phyloP scores from a whole-genome alignment of 805 yeast genomes.

The Priceomyces fermenticarens region DNA sequence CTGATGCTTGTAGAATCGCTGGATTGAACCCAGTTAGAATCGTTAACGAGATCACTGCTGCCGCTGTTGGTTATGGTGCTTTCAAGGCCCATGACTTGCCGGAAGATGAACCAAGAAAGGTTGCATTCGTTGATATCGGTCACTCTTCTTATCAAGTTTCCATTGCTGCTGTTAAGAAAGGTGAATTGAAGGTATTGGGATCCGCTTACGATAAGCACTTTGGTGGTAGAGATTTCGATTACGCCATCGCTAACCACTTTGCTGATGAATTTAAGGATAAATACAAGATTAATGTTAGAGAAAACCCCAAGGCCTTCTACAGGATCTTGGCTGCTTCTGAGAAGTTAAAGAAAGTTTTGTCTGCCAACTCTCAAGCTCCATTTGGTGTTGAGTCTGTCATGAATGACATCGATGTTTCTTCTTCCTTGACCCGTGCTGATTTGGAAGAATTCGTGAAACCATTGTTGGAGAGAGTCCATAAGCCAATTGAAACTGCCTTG shows the following conservation, averaged over 20 bases:
- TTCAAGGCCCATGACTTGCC: slow-evolving; percentile 92
- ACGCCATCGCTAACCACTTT: slow-evolving; percentile 90
- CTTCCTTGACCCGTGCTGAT: slow-evolving; percentile 85
- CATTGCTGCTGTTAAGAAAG: slow-evolving; percentile 88
- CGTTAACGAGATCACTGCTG: slow-evolving; percentile 96
- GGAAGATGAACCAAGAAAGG: slow-evolving; percentile 85
- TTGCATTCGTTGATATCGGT: slow-evolving; percentile 95
- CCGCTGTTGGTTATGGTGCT: slow-evolving; percentile 98
- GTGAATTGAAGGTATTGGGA: slow-evolving; percentile 91
- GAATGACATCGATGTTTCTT: slow-evolving; percentile 94
- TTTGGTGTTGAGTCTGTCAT: slow-evolving; percentile 93
- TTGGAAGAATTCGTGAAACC: slow-evolving; percentile 88
- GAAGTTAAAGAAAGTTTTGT: slow-evolving; percentile 89
- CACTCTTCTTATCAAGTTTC: slow-evolving; percentile 92
- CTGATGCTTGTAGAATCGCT: slow-evolving; percentile 94
- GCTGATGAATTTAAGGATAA: slow-evolving; percentile 89
- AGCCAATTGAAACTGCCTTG: slow-evolving; percentile 80
- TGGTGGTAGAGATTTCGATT: slow-evolving; percentile 97
- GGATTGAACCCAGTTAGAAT: slow-evolving; percentile 98
- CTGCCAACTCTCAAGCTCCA: slow-evolving; percentile 95
- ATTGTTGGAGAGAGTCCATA: slow-evolving; percentile 67
- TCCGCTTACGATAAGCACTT: slow-evolving; percentile 92
- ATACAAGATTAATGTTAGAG: slow-evolving; percentile 88
- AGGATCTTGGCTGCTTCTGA: slow-evolving; percentile 92
- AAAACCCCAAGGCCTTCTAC: slow-evolving; percentile 92